Evolutionary conservation across 176 grass and related monocot species (phyloP).

Genomic region (Carex kokanica): DNA sequence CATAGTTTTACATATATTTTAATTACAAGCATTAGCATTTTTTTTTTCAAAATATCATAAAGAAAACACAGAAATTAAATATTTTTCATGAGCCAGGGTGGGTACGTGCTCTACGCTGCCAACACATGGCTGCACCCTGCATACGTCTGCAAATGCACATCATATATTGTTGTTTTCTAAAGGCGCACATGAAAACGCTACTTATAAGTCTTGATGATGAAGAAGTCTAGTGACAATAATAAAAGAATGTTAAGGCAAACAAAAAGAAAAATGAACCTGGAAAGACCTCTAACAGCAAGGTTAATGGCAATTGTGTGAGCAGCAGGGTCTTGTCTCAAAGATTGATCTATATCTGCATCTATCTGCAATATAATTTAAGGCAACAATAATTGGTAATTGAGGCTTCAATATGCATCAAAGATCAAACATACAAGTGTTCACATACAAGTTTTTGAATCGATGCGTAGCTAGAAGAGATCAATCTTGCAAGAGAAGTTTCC

Average conservation of each 20-base stretch:
- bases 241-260: slow-evolving; percentile 3
- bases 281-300: slow-evolving; percentile 71
- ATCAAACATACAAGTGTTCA: background rate
- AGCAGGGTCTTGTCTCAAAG: slow-evolving; percentile 56
- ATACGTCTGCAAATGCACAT: background rate
- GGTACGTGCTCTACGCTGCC: background rate
- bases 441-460: slow-evolving; percentile 83
- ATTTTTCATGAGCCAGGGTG: background rate
- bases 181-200: background rate
- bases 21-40: background rate
- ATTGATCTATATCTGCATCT: slow-evolving; percentile 61
- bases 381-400: slow-evolving; percentile 1
- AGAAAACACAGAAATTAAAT: background rate
- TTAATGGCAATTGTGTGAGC: slow-evolving; percentile 56
- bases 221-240: background rate
- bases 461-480: slow-evolving; percentile 76
- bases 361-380: slow-evolving; percentile 42
- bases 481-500: slow-evolving; percentile 67
- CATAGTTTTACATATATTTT: background rate
- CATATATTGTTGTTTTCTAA: background rate
- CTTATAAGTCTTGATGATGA: background rate
- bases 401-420: background rate
- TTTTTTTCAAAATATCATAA: background rate
- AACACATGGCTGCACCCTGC: background rate
- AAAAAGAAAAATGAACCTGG: slow-evolving; percentile 52